Evolutionary conservation across 2,329 filamentous ascomycete genomes (phyloP).

Genomic region (Sclerotiophoma versabilis): DNA sequence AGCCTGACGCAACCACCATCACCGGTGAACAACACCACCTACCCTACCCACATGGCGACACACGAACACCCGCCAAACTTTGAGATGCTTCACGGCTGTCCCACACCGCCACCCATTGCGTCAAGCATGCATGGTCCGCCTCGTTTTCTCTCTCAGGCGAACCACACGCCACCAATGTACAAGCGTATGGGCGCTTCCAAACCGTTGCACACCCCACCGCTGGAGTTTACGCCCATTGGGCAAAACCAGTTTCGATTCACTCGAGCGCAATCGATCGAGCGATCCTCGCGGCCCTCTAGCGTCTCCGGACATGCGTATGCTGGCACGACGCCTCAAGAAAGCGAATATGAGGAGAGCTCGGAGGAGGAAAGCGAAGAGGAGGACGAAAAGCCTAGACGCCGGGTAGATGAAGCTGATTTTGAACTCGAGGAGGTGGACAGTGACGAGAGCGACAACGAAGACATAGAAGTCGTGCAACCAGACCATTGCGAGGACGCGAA

Average conservation of each 20-base stretch:
- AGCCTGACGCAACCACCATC: constrained; percentile 39
- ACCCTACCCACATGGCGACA: constrained; percentile 41
- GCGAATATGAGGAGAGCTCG: constrained; percentile 35
- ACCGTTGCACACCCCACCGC: constrained; percentile 45
- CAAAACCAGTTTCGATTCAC: constrained; percentile 47
- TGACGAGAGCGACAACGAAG: constrained; percentile 49
- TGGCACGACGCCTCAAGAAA: constrained; percentile 40
- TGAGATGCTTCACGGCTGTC: constrained; percentile 40
- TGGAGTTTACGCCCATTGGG: constrained; percentile 49
- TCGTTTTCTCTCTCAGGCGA: constrained; percentile 39
- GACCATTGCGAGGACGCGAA: constrained; percentile 54
- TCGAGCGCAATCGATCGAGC: constrained; percentile 43
- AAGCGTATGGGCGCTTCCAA: constrained; percentile 42
- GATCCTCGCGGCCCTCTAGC: constrained; percentile 49
- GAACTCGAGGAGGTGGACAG: constrained; percentile 54
- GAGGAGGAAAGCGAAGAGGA: constrained; percentile 41
- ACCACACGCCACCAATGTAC: constrained; percentile 44
- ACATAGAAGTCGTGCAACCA: constrained; percentile 54
- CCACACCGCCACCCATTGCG: constrained; percentile 49
- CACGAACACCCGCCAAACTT: constrained; percentile 39
- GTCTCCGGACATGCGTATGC: constrained; percentile 44
- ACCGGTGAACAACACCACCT: constrained; percentile 36
- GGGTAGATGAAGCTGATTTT: constrained; percentile 45
- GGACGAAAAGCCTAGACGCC: constrained; percentile 32
- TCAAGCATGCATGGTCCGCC: constrained; percentile 38